Conservation (phyloP, 2,329 filamentous ascomycete genomes). For the Hypoxylon sp. region DNA sequence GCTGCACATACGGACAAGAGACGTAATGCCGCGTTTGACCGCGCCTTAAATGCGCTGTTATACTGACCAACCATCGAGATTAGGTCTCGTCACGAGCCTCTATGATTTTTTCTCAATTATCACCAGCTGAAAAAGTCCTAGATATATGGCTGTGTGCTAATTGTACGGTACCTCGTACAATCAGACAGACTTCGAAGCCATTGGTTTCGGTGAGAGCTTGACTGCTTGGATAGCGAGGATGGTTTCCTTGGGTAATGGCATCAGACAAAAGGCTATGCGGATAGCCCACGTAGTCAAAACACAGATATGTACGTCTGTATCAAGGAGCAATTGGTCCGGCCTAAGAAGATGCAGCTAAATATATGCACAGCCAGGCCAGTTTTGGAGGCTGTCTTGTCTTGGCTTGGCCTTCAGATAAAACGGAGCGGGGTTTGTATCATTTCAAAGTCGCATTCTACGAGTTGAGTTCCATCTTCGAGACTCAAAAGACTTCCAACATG, state of each 20-base stretch:
- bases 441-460: not conserved
- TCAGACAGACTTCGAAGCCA: too few species aligned
- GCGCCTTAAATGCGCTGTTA: constrained; percentile 9
- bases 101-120: too few species aligned
- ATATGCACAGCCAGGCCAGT: constrained; percentile 10
- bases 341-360: constrained; percentile 1
- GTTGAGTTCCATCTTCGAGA: not conserved
- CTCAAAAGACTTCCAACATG: too few species aligned
- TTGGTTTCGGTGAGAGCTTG: too few species aligned
- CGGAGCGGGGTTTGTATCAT: not conserved
- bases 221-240: too few species aligned
- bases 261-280: not conserved
- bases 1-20: constrained; percentile 9
- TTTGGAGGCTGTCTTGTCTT: not conserved
- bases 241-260: too few species aligned
- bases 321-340: constrained; percentile 24
- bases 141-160: not conserved
- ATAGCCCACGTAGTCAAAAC: not conserved
- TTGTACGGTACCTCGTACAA: too few species aligned
- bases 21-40: constrained; percentile 29
- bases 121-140: not conserved
- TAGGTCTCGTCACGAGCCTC: constrained; percentile 18
- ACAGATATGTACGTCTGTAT: not conserved
- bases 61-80: constrained; percentile 26
- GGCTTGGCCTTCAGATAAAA: not conserved